A percentile compares a stretch with the other conserved stretches of the same genome.
phyloP scores from a whole-genome alignment of 352 stramenopile species.

The Phytopythium cucurbitacearum region DNA sequence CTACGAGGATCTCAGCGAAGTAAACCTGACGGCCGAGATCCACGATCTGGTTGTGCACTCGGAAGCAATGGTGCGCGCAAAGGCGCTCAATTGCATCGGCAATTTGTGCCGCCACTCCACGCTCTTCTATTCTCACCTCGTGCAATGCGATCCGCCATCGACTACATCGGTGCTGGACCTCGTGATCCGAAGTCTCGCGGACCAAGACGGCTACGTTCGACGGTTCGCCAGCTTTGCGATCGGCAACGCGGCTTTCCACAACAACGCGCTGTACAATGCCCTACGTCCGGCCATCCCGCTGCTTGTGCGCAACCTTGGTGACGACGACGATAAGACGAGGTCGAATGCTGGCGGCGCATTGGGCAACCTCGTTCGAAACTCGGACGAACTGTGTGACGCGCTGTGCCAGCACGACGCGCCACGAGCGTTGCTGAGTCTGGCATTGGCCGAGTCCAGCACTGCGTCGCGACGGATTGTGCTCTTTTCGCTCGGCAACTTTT shows the following conservation, averaged over 20 bases:
- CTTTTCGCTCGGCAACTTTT: slow-evolving; percentile 91
- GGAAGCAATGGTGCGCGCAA: slow-evolving; percentile 80
- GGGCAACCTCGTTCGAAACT: slow-evolving; percentile 92
- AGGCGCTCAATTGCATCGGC: slow-evolving; percentile 89
- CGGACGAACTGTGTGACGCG: slow-evolving; percentile 56
- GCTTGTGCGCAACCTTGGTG: slow-evolving; percentile 63
- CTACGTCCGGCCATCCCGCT: slow-evolving; percentile 62
- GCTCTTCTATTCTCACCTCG: slow-evolving; percentile 81
- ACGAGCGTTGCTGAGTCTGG: slow-evolving; percentile 64
- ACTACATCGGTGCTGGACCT: slow-evolving; percentile 43
- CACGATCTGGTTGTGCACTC: slow-evolving; percentile 49
- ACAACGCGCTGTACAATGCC: slow-evolving; percentile 59
- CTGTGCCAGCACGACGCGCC: slow-evolving; percentile 65
- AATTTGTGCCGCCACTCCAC: slow-evolving; percentile 91
- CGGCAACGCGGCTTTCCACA: slow-evolving; percentile 92
- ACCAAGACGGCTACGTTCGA: slow-evolving; percentile 77
- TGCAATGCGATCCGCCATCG: slow-evolving; percentile 7
- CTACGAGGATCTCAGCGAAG: slow-evolving; percentile 59
- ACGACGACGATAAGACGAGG: slow-evolving; percentile 86
- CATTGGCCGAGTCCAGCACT: slow-evolving; percentile 52
- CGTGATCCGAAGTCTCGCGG: slow-evolving; percentile 51
- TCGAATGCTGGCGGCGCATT: slow-evolving; percentile 91
- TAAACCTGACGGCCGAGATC: slow-evolving; percentile 52
- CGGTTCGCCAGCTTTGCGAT: slow-evolving; percentile 94
- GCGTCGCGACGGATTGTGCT: slow-evolving; percentile 81